Conservation (phyloP, 495 filamentous ascomycete species). For the Pseudomonodictys pantanalensis region DNA sequence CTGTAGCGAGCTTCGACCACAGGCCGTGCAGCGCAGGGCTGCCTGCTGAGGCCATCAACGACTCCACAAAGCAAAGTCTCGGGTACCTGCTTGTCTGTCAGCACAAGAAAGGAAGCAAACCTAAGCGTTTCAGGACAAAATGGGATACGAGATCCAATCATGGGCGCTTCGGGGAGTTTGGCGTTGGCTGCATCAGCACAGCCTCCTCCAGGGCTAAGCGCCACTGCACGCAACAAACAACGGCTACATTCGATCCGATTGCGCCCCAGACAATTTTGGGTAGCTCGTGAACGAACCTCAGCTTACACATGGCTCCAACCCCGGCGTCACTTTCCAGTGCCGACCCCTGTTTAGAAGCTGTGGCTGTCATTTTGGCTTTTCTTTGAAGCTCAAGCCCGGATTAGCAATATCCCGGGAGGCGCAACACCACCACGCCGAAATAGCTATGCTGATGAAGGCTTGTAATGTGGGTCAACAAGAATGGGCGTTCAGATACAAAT, state of each 20-base stretch:
- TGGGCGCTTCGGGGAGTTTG: background rate
- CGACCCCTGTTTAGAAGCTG: background rate
- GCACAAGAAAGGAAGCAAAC: background rate
- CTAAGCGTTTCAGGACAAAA: background rate
- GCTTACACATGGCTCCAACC: background rate
- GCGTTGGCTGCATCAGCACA: background rate
- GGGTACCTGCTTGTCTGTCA: too few relatives aligned
- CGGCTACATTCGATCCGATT: background rate
- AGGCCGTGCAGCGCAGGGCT: too few relatives aligned
- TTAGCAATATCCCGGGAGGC: constrained; percentile 20
- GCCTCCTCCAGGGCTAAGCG: background rate
- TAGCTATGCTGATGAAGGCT: constrained; percentile 2
- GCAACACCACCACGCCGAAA: background rate
- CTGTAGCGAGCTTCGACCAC: too few relatives aligned
- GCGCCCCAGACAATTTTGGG: background rate
- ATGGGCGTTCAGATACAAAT: constrained; percentile 12
- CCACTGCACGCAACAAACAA: background rate
- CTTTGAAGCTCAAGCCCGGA: constrained; percentile 5
- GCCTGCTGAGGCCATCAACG: too few relatives aligned
- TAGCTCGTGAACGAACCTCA: background rate
- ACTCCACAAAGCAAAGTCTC: too few relatives aligned
- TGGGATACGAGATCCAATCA: background rate
- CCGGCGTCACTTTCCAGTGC: background rate
- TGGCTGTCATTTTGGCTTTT: background rate
- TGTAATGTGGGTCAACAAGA: background rate